Conservation (phyloP, 2,329 filamentous ascomycete species). For the Drechmeria coniospora region DNA sequence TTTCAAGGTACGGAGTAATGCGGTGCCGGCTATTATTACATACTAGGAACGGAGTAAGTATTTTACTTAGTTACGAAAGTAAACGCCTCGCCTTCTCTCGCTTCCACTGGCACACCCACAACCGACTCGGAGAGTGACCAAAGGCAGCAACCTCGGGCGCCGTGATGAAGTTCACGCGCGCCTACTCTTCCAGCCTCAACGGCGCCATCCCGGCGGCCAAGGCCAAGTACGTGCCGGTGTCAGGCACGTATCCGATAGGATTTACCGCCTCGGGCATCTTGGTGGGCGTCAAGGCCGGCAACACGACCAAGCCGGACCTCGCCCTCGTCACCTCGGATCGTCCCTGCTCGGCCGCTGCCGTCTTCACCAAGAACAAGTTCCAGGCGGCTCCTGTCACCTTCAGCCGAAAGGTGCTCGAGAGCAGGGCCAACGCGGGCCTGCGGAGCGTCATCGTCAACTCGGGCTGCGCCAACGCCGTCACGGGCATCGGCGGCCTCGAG, state of each 20-base stretch:
- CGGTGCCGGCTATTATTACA: too few relatives aligned
- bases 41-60: too few relatives aligned
- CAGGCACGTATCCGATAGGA: conserved; percentile 77
- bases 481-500: conserved; percentile 74
- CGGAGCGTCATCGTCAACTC: conserved; percentile 83
- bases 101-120: too few relatives aligned
- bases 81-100: too few relatives aligned
- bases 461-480: conserved; percentile 93
- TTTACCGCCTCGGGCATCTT: conserved; percentile 78
- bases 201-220: conserved; percentile 56
- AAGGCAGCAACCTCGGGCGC: too few relatives aligned
- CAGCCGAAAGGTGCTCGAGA: conserved; percentile 55
- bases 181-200: conserved; percentile 16
- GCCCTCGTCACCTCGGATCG: conserved; percentile 75
- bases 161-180: conserved; percentile 18
- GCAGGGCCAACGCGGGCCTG: conserved; percentile 52
- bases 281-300: conserved; percentile 85
- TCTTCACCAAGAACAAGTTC: conserved; percentile 98
- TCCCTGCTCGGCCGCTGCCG: conserved; percentile 75
- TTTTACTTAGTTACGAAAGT: too few relatives aligned
- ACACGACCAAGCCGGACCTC: conserved; percentile 82
- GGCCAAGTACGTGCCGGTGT: conserved; percentile 75
- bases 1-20: too few relatives aligned
- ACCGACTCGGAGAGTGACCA: too few relatives aligned
- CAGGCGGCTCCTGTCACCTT: conserved; percentile 90